Evolutionary conservation across 2,329 filamentous ascomycete species (phyloP), one percentile per base, ranked within the genome.

Genomic region (Epichloe festucae): DNA sequence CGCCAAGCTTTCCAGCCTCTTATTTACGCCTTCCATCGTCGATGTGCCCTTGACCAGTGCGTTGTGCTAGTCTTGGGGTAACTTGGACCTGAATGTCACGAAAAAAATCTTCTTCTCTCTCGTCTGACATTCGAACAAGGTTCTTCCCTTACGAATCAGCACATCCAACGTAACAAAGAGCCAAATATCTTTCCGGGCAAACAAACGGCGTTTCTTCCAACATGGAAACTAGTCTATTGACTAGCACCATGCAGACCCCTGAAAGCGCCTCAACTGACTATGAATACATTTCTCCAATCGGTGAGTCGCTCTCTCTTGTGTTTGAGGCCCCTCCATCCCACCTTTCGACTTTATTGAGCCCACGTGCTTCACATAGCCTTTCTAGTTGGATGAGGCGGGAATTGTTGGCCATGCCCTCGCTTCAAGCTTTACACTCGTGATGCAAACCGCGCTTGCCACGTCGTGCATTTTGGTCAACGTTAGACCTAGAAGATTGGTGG

Each of bases 221-320:
- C 59, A 71, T 71, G 69, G 70, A 69, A 60, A 61, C 63, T 56
- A 59, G 62, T 61, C 60, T 60, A 61, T 69, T 70, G 35, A 36
- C 39, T 46, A 40, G 52, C 40, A 53, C 35, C 46, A 53, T 52
- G 69, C 71, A 70, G 63, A 70, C 67, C 69, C 71, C 69, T 69
- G 70, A 63, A 64, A 68, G 70, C 67, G 67, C 66, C 58, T 67
- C 68, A 55, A 72, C 70, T 55, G 60, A 62, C 56, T 61, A 62
- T 53, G 63, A 68, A 56, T 76, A 72, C 66, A 70, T 79, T 58
- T 70, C 68, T 60, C 77, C 76, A 65, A 76, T 79, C 67, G 77
- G 77, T 79, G 67, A 74, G 76, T 68, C 42, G 36, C 38, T 19
- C n/a, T 46, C 42, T 31, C 35, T 21, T 38, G 27, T 27, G 12